A percentile compares a stretch with the other conserved stretches of the same genome.
Evolutionary conservation across 805 yeast species (phyloP).

Genomic region (Candida piceae): DNA sequence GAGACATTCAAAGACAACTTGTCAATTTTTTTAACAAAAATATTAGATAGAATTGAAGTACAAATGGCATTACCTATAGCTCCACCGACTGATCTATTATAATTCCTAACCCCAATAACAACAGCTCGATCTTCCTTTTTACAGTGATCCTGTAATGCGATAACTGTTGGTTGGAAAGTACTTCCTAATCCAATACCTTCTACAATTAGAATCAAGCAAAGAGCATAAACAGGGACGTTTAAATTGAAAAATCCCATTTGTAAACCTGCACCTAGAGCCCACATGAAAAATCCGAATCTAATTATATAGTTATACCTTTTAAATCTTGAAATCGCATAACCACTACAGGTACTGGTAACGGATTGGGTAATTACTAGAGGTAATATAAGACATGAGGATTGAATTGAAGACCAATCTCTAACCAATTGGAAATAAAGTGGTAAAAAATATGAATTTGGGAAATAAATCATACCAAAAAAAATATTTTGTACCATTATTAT

Average conservation of each 20-base stretch:
- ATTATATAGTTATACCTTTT: constrained; percentile 41
- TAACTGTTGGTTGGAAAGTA: constrained; percentile 51
- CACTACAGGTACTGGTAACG: constrained; percentile 38
- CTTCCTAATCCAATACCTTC: constrained; percentile 43
- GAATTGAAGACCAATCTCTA: constrained; percentile 34
- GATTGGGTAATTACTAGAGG: constrained; percentile 43
- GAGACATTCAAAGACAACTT: constrained; percentile 8
- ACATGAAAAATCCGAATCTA: constrained; percentile 35
- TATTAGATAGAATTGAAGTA: constrained; percentile 26
- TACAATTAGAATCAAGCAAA: constrained; percentile 32
- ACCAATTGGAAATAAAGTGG: constrained; percentile 47
- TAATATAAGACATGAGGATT: constrained; percentile 37
- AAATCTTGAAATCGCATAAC: constrained; percentile 37
- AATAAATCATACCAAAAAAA: constrained; percentile 46
- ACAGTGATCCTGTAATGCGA: constrained; percentile 52
- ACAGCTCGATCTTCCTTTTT: constrained; percentile 50
- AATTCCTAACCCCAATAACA: constrained; percentile 52
- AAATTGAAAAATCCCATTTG: constrained; percentile 31
- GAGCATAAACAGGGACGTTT: constrained; percentile 29
- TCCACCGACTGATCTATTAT: constrained; percentile 57
- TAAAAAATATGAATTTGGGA: constrained; percentile 40
- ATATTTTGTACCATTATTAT: constrained; percentile 35
- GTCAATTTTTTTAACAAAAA: constrained; percentile 14
- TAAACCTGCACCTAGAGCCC: constrained; percentile 39
- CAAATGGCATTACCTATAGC: constrained; percentile 50